Conservation (phyloP, 345 rosid species). For the Boechera stricta region DNA sequence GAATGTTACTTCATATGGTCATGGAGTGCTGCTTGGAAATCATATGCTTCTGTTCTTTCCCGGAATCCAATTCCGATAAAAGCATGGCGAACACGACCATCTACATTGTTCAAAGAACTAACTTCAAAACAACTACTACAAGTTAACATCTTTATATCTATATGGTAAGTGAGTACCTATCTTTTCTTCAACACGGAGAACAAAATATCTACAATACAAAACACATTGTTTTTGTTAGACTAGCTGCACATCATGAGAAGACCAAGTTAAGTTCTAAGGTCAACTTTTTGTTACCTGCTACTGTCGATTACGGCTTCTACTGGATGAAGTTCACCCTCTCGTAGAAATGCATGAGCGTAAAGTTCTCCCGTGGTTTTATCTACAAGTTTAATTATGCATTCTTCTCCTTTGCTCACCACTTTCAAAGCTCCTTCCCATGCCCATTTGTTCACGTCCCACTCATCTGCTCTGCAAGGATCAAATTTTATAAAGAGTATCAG, state of each 20-base stretch:
- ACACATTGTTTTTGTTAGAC: not conserved
- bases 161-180: conserved; percentile 59
- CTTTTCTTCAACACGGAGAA: conserved; percentile 94
- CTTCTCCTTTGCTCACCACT: conserved; percentile 94
- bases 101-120: conserved; percentile 53
- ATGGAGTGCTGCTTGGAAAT: conserved; percentile 97
- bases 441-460: conserved; percentile 99
- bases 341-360: conserved; percentile 92
- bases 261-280: conserved; percentile 24
- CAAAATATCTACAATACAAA: conserved; percentile 90
- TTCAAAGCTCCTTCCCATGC: conserved; percentile 93
- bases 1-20: conserved; percentile 88
- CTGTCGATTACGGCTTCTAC: conserved; percentile 98
- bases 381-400: conserved; percentile 94
- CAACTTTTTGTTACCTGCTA: conserved; percentile 67
- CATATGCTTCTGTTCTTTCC: conserved; percentile 98
- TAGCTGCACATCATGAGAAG: conserved; percentile 12
- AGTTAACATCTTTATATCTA: conserved; percentile 17
- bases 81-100: conserved; percentile 93
- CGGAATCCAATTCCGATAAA: conserved; percentile 97
- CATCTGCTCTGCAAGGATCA: conserved; percentile 83
- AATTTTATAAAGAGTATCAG: conserved; percentile 30
- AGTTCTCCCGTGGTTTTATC: conserved; percentile 89
- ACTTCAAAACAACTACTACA: conserved; percentile 27
- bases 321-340: conserved; percentile 92